phyloP scores from a whole-genome alignment of 1,284 basidiomycete genomes.

The Coniophora puteana region DNA sequence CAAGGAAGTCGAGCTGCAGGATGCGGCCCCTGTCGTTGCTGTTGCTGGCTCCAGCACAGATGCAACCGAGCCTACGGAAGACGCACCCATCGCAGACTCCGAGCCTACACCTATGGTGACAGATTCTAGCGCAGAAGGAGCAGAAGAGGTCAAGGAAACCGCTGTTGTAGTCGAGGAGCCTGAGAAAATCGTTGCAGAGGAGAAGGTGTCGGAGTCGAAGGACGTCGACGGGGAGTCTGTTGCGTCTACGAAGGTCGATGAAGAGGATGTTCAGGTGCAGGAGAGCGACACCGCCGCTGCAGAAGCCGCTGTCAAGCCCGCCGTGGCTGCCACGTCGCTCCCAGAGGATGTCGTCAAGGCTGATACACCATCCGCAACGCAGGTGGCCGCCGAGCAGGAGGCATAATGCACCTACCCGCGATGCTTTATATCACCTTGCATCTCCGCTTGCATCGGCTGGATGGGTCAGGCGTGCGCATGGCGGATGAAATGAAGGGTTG shows the following conservation, averaged over 20 bases:
- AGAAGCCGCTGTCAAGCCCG: conserved; percentile 1
- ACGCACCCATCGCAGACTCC: conserved; percentile 50
- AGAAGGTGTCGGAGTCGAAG: conserved; percentile 11
- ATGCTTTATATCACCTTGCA: background rate
- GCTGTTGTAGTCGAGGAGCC: conserved; percentile 27
- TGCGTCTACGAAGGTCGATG: conserved; percentile 17
- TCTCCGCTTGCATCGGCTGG: too few species aligned
- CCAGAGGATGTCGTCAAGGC: conserved; percentile 5
- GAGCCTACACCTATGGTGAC: conserved; percentile 15
- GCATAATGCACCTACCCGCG: conserved; percentile 11
- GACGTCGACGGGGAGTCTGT: conserved; percentile 16
- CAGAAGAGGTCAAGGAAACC: too few species aligned
- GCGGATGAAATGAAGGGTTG: too few species aligned
- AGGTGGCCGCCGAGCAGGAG: conserved; percentile 14
- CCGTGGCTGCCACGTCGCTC: background rate
- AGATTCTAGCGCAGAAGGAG: conserved; percentile 12
- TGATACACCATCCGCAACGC: conserved; percentile 5
- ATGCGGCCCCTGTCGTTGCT: conserved; percentile 24
- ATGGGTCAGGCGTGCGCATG: too few species aligned
- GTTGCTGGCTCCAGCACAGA: conserved; percentile 27
- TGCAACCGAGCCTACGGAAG: too few species aligned
- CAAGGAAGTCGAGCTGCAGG: conserved; percentile 58
- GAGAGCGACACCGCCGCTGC: conserved; percentile 3
- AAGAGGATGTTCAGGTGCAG: conserved; percentile 9
- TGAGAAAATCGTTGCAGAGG: conserved; percentile 27